phyloP scores from a whole-genome alignment of 2,329 filamentous ascomycete species.

The Grosmannia serpens region DNA sequence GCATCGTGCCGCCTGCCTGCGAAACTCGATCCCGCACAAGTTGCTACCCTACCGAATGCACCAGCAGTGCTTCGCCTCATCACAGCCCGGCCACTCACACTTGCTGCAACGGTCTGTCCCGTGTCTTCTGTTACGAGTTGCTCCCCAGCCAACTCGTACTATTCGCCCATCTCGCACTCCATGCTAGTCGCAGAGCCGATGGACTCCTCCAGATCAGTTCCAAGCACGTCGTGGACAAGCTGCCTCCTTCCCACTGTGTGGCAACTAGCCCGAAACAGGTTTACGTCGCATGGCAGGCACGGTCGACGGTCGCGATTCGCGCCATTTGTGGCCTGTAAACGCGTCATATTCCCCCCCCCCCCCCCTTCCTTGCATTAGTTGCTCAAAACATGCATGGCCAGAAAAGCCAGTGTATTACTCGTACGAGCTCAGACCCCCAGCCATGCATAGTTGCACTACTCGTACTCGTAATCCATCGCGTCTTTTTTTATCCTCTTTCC shows the following conservation, averaged over 20 bases:
- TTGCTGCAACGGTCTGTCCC: no score
- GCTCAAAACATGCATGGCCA: constrained; percentile 4
- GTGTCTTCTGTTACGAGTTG: no score
- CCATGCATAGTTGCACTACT: not conserved
- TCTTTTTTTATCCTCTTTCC: not conserved
- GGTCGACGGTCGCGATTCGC: not conserved
- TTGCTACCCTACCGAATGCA: no score
- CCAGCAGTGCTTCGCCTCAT: no score
- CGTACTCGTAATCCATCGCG: not conserved
- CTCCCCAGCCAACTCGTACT: no score
- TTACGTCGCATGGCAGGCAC: not conserved
- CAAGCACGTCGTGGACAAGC: not conserved
- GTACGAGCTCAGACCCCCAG: constrained; percentile 2
- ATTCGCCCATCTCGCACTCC: no score
- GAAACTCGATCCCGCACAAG: no score
- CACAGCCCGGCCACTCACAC: no score
- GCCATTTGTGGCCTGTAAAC: not conserved
- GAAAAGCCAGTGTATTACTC: not conserved
- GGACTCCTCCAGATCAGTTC: no score
- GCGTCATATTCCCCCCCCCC: not conserved
- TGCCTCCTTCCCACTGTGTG: not conserved
- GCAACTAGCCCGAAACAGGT: not conserved
- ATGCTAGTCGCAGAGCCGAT: no score
- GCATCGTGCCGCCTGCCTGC: no score
- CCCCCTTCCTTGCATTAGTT: constrained; percentile 11